Conservation (phyloP, 257 asterid genomes). For the Solanum clarkiae region DNA sequence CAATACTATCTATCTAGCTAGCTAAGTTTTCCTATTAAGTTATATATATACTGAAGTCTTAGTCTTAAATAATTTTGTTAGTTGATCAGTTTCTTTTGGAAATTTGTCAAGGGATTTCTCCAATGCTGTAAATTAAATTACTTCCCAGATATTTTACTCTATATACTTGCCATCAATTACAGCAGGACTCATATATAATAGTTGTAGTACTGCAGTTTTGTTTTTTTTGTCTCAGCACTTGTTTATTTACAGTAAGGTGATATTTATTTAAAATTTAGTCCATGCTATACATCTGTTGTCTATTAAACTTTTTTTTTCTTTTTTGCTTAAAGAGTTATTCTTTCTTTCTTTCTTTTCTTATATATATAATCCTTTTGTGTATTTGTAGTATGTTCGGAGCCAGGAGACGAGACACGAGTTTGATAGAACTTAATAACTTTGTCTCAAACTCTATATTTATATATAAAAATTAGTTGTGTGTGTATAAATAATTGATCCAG, state of each 20-base stretch:
- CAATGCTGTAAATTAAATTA: not conserved
- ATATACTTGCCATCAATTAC: not conserved
- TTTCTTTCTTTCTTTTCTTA: not conserved
- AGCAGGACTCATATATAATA: not conserved
- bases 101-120: not conserved
- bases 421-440: not conserved
- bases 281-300: not conserved
- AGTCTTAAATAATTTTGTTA: not conserved
- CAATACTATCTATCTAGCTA: not conserved
- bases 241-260: not conserved
- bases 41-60: not conserved
- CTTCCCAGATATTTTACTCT: not conserved
- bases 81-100: not conserved
- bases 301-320: not conserved
- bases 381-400: not conserved
- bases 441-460: accelerated
- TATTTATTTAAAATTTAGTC: not conserved
- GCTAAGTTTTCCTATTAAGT: not conserved
- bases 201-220: not conserved
- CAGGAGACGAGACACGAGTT: accelerated
- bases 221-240: not conserved
- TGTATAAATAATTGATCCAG: not conserved
- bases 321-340: not conserved
- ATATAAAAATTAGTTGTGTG: not conserved
- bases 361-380: not conserved